Evolutionary conservation across 2,329 filamentous ascomycete species (phyloP), one percentile per base, ranked within the genome.

Genomic region (Colletotrichum tropicicola): DNA sequence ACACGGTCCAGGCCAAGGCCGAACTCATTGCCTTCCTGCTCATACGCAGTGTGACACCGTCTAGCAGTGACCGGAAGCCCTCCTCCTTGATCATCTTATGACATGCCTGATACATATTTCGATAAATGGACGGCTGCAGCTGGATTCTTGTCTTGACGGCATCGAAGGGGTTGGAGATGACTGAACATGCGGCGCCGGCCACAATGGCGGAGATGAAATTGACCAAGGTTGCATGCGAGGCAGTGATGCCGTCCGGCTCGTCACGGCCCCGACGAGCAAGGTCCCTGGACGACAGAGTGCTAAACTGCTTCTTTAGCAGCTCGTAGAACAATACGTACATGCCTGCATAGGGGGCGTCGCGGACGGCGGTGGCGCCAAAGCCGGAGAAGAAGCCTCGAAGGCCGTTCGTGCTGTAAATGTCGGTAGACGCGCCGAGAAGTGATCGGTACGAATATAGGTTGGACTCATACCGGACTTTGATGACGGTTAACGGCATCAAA

Each of bases 281-380:
- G 13, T 21, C 43, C 25, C 13, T 10, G 23, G 23, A 28, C 8
- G 53, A 66, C 19, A 59, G 17, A 23, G 39, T 52, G 47, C 82
- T 82, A 13, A 96, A 80, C 13, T 83, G 81, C 52, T 83, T 86
- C 79, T 97, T 97, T 61, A 89, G 85, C 73, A 92, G 87, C 80
- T 99, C 96, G 78, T 99, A 99, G 71, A 97, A 92, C 7, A 98
- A 82, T 1, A 99, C 93, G 74, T 99, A 99, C 15, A 98, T 83
- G 0, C 96, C 96, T 0, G 96, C 96, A 75, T 98, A 98, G 0
- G 96, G 96, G n/a, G 94, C 96, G 78, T 99, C 96, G 47, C 96
- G 87, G 27, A 97, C 88, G 1, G 96, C 93, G 0, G 96, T 99
- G 2, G 95, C 96, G 43, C 96, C 96, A 73, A 97, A 97, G 1